phyloP scores from a whole-genome alignment of 768 basidiomycete species.

The Boletus insuetus region DNA sequence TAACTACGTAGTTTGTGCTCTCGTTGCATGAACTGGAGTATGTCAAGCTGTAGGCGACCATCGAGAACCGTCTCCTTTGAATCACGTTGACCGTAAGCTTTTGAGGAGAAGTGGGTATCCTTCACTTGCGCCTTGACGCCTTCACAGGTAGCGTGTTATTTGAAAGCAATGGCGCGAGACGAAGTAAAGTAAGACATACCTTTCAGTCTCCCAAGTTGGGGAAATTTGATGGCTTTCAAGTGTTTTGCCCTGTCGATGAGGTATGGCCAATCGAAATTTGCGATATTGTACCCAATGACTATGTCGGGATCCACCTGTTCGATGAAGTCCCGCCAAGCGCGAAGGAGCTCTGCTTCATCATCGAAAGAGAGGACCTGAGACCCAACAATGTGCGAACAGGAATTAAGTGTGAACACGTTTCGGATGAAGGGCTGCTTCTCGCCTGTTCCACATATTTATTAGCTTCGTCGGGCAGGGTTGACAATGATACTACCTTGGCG shows the following conservation, averaged over 20 bases:
- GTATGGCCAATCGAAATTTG: slow-evolving; percentile 96
- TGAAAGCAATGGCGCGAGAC: not conserved
- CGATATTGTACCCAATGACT: slow-evolving; percentile 93
- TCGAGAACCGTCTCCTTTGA: slow-evolving; percentile 91
- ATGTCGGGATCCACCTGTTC: slow-evolving; percentile 91
- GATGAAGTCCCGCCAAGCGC: slow-evolving; percentile 88
- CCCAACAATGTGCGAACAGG: slow-evolving; percentile 95
- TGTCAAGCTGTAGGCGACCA: slow-evolving; percentile 91
- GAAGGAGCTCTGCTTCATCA: slow-evolving; percentile 70
- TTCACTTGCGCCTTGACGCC: slow-evolving; percentile 78
- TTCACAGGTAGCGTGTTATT: slow-evolving; percentile 31
- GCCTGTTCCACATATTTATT: slow-evolving; percentile 48
- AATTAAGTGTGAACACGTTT: slow-evolving; percentile 94
- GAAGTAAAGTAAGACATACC: slow-evolving; percentile 40
- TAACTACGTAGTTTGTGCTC: slow-evolving; percentile 97
- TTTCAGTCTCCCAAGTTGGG: slow-evolving; percentile 71
- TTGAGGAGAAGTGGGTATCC: slow-evolving; percentile 96
- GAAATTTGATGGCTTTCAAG: slow-evolving; percentile 67
- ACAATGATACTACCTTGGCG: slow-evolving; percentile 66
- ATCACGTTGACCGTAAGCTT: slow-evolving; percentile 95
- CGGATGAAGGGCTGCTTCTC: slow-evolving; percentile 92
- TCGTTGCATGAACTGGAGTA: slow-evolving; percentile 97
- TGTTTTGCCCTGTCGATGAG: slow-evolving; percentile 89
- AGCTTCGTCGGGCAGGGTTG: not conserved
- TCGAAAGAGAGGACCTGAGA: slow-evolving; percentile 88